These are phyloP conservation scores for Mycena rosella DNA, from an alignment of 768 basidiomycete genomes.

Conservation along the genomic window DNA sequence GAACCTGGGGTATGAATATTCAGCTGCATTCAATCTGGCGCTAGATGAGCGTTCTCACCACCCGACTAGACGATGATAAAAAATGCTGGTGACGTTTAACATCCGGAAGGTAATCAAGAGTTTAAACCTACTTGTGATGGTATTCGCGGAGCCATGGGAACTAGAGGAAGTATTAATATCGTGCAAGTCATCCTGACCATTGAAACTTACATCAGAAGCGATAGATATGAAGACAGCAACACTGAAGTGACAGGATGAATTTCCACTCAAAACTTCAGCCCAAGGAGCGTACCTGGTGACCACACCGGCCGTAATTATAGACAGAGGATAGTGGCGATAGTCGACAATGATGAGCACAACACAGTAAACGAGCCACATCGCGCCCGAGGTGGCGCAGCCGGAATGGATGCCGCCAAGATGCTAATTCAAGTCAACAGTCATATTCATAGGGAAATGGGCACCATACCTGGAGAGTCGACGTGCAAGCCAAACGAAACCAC, in stretches of 20 bases:
- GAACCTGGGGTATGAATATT: conserved; percentile 47
- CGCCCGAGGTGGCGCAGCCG: conserved; percentile 83
- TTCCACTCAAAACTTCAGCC: no score
- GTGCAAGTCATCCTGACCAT: background rate
- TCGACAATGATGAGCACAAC: conserved; percentile 66
- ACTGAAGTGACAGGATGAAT: no score
- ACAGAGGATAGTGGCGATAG: conserved; percentile 63
- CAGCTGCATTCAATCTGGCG: conserved; percentile 2
- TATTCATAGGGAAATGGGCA: no score
- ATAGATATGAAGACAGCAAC: conserved; percentile 72
- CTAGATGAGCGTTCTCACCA: conserved; percentile 60
- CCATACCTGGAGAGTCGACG: conserved; percentile 65
- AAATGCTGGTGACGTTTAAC: conserved; percentile 61
- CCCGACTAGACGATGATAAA: conserved; percentile 86
- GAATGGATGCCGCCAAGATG: conserved; percentile 89
- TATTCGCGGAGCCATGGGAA: conserved; percentile 86
- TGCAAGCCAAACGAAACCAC: conserved; percentile 76
- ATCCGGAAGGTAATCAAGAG: background rate
- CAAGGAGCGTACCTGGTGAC: no score
- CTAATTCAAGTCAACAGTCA: no score
- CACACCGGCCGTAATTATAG: conserved; percentile 72
- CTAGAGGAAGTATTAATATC: conserved; percentile 13
- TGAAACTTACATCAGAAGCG: conserved; percentile 57
- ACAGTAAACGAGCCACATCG: conserved; percentile 78
- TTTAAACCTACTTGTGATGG: conserved; percentile 75